Percentiles rank a stretch among this genome's conserved stretches.
Evolutionary conservation across 1,139 yeast genomes (phyloP).

Genomic region (Lizanozyma gosingica): DNA sequence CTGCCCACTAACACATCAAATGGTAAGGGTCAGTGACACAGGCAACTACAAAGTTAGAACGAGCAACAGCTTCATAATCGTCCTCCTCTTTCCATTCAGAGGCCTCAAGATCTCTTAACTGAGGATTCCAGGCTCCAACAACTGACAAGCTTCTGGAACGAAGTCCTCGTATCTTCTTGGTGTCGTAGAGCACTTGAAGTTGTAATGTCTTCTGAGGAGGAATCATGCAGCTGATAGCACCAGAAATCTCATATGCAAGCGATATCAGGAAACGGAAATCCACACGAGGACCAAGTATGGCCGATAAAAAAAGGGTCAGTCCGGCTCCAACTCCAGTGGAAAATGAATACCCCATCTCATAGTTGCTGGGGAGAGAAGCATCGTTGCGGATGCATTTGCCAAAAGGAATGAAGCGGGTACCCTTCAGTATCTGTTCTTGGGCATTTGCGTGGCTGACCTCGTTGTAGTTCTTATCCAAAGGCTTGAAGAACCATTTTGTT

Average conservation of each 20-base stretch:
- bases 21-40: background rate
- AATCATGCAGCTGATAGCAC: background rate
- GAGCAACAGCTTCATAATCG: background rate
- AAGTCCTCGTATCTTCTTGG: background rate
- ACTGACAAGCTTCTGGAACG: background rate
- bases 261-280: too few relatives aligned
- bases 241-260: too few relatives aligned
- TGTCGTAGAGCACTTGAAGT: background rate
- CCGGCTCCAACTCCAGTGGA: too few relatives aligned
- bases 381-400: background rate
- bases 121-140: background rate
- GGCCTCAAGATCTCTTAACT: background rate
- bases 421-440: background rate
- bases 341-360: too few relatives aligned
- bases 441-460: background rate
- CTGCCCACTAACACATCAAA: too few relatives aligned
- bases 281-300: too few relatives aligned
- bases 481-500: background rate
- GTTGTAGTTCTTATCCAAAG: background rate
- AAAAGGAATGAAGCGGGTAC: background rate
- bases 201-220: background rate
- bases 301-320: too few relatives aligned
- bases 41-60: background rate
- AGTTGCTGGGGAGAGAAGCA: too few relatives aligned
- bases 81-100: background rate